phyloP scores from a whole-genome alignment of 148 eudicot species.

The Cornus florida region DNA sequence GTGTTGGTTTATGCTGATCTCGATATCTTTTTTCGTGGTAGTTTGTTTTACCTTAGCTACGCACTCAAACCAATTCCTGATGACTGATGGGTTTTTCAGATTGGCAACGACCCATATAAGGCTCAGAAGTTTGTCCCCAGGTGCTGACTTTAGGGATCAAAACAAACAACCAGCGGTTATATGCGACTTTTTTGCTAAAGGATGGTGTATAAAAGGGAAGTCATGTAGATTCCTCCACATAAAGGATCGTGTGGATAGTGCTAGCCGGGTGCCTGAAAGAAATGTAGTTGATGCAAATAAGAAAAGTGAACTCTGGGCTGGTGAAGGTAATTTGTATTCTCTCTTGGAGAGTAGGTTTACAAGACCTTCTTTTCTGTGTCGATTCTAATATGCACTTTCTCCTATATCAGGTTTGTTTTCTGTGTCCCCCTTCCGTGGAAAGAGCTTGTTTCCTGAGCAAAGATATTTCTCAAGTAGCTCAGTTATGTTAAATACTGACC shows the following conservation, averaged over 20 bases:
- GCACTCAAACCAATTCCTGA: slow-evolving; percentile 27
- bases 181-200: slow-evolving; percentile 78
- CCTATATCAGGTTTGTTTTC: slow-evolving; percentile 38
- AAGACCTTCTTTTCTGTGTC: slow-evolving; percentile 18
- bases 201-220: slow-evolving; percentile 95
- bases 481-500: slow-evolving; percentile 16
- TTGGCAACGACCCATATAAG: slow-evolving; percentile 46
- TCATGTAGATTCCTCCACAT: slow-evolving; percentile 81
- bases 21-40: background rate
- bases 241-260: slow-evolving; percentile 37
- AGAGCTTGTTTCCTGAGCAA: slow-evolving; percentile 15
- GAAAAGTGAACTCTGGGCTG: slow-evolving; percentile 28
- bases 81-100: slow-evolving; percentile 53
- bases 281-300: slow-evolving; percentile 18
- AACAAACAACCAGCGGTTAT: slow-evolving; percentile 59
- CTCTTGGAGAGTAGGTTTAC: slow-evolving; percentile 10
- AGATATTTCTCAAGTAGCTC: slow-evolving; percentile 24
- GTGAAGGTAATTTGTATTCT: slow-evolving; percentile 45
- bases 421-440: slow-evolving; percentile 11
- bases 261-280: slow-evolving; percentile 35
- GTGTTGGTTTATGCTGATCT: slow-evolving; percentile 7
- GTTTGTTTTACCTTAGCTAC: slow-evolving; percentile 19
- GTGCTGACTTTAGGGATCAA: slow-evolving; percentile 30
- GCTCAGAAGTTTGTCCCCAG: slow-evolving; percentile 58
- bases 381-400: slow-evolving; percentile 34